Evolutionary conservation across 176 grass and related monocot species (phyloP).

Genomic region (Juncus effusus): DNA sequence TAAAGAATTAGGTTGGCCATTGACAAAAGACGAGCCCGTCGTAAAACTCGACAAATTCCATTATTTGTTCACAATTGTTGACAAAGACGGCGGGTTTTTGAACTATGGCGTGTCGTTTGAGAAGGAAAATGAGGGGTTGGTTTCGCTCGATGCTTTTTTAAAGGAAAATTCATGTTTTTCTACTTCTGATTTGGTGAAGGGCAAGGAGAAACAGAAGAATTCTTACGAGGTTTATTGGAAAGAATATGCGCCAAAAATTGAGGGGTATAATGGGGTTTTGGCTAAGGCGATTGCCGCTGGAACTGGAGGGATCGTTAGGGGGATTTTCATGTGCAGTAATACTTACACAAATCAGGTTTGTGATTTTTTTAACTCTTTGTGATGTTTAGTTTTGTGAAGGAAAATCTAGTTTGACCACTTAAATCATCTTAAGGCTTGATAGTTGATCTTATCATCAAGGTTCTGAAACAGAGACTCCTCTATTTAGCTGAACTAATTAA

Average conservation of each 20-base stretch:
- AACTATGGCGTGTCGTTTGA: constrained; percentile 89
- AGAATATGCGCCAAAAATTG: constrained; percentile 57
- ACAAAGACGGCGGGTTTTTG: constrained; percentile 57
- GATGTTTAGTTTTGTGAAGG: neutral
- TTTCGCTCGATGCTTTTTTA: constrained; percentile 64
- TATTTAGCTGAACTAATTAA: too few species aligned
- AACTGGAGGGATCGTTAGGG: constrained; percentile 75
- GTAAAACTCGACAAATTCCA: constrained; percentile 65
- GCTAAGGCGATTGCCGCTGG: constrained; percentile 71
- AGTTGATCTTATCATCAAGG: neutral
- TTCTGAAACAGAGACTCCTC: too few species aligned
- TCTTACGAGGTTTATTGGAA: constrained; percentile 65
- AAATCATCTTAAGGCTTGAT: constrained; percentile 1
- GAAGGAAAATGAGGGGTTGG: constrained; percentile 29
- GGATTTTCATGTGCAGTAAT: constrained; percentile 86
- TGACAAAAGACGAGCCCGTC: constrained; percentile 86
- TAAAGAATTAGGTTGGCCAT: constrained; percentile 64
- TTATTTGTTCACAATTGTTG: constrained; percentile 85
- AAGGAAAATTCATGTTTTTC: constrained; percentile 62
- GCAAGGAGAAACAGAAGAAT: constrained; percentile 15
- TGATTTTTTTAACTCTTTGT: neutral
- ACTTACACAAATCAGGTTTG: constrained; percentile 65
- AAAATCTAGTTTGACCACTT: neutral
- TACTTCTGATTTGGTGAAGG: neutral
- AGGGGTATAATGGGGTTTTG: constrained; percentile 63